Conservation (phyloP, 2,329 filamentous ascomycete genomes). For the Colletotrichum cuscutae region DNA sequence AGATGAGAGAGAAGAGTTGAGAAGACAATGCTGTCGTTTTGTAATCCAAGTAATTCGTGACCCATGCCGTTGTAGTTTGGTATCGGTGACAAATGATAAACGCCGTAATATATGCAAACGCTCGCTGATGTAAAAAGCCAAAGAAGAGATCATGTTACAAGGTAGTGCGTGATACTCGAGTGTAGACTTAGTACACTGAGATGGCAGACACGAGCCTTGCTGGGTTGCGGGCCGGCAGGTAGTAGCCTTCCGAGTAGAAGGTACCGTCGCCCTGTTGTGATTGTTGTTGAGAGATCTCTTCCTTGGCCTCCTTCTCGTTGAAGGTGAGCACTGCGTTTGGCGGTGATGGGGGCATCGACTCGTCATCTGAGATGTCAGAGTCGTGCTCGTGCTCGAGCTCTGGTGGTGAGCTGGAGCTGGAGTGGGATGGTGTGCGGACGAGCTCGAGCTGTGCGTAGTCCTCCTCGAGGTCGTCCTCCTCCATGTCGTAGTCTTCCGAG, state of each 20-base stretch:
- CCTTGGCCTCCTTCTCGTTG: constrained; percentile 63
- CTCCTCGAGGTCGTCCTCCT: constrained; percentile 68
- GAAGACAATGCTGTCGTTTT: constrained; percentile 33
- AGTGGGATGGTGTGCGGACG: constrained; percentile 75
- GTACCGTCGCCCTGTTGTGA: constrained; percentile 47
- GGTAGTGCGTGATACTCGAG: constrained; percentile 4
- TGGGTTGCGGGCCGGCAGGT: constrained; percentile 62
- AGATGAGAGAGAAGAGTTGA: constrained; percentile 21
- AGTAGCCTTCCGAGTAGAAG: constrained; percentile 65
- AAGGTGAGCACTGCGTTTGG: constrained; percentile 68
- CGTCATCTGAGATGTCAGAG: constrained; percentile 76
- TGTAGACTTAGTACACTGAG: constrained; percentile 61
- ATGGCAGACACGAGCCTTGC: constrained; percentile 64
- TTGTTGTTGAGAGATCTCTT: constrained; percentile 49
- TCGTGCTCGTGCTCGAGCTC: constrained; percentile 78
- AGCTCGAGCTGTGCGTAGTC: constrained; percentile 74
- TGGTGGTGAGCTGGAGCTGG: constrained; percentile 65
- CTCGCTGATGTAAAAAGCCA: constrained; percentile 28
- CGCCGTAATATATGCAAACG: constrained; percentile 42
- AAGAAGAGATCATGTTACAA: constrained; percentile 29
- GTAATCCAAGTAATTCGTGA: constrained; percentile 28
- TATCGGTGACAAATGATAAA: constrained; percentile 40
- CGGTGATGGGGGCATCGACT: constrained; percentile 78
- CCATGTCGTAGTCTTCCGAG: constrained; percentile 57
- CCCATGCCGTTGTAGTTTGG: constrained; percentile 33